Evolutionary conservation across 768 basidiomycete species (phyloP).

Genomic region (Collybia sp.): DNA sequence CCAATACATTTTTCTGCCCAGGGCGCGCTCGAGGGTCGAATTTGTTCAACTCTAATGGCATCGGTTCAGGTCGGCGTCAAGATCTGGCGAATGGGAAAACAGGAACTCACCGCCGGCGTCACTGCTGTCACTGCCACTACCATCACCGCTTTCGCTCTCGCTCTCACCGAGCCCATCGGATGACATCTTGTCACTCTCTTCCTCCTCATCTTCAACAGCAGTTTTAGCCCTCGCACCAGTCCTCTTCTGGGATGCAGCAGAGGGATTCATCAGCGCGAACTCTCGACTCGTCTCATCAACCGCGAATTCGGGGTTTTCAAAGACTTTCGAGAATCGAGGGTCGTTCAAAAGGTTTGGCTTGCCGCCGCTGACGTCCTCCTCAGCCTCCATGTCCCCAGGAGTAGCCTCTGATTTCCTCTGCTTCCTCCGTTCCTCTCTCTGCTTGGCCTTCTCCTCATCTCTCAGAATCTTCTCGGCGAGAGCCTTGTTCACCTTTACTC

Average conservation of each 20-base stretch:
- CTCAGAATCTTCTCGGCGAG: slow-evolving; percentile 81
- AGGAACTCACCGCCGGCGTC: slow-evolving; percentile 47
- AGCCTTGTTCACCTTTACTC: slow-evolving; percentile 70
- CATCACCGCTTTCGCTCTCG: slow-evolving; percentile 41
- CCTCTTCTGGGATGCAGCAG: slow-evolving; percentile 56
- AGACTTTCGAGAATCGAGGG: slow-evolving; percentile 85
- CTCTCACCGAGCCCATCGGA: slow-evolving; percentile 48
- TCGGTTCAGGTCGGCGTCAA: slow-evolving; percentile 2
- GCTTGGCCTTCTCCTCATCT: slow-evolving; percentile 57
- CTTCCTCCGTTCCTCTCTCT: slow-evolving; percentile 51
- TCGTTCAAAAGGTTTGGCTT: slow-evolving; percentile 65
- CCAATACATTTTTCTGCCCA: slow-evolving; percentile 42
- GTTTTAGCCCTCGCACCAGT: slow-evolving; percentile 49
- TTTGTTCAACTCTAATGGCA: slow-evolving; percentile 39
- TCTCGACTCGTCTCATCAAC: slow-evolving; percentile 89
- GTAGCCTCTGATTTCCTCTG: slow-evolving; percentile 36
- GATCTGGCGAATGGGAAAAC: slow-evolving; percentile 3
- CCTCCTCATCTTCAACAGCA: slow-evolving; percentile 85
- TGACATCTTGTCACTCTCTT: slow-evolving; percentile 72
- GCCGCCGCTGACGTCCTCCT: slow-evolving; percentile 25
- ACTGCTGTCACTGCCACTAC: slow-evolving; percentile 42
- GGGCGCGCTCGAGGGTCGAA: slow-evolving; percentile 47
- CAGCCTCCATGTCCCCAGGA: slow-evolving; percentile 31
- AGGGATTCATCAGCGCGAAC: slow-evolving; percentile 91
- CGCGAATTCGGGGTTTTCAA: slow-evolving; percentile 86